Conservation (phyloP, 768 basidiomycete genomes). For the Crassisporium funariophilum region DNA sequence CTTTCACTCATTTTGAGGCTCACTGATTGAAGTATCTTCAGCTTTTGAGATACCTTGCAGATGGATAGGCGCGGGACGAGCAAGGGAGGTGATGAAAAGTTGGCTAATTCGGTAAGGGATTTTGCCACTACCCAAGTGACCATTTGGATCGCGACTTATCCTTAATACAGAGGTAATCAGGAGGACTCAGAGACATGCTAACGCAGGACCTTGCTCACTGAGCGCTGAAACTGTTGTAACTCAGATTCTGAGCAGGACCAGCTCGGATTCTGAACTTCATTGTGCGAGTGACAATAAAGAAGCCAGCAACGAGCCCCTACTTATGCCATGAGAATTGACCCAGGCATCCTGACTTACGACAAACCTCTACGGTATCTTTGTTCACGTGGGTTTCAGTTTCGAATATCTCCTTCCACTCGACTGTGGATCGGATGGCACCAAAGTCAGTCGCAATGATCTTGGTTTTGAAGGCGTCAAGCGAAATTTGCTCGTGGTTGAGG, state of each 20-base stretch:
- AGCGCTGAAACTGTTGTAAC: slow-evolving; percentile 24
- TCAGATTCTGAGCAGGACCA: slow-evolving; percentile 21
- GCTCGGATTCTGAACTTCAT: slow-evolving; percentile 28
- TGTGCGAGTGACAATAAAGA: slow-evolving; percentile 22
- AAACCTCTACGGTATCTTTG: slow-evolving; percentile 1
- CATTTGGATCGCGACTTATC: too few relatives aligned
- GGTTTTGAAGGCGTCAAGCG: slow-evolving; percentile 9
- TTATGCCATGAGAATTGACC: background rate
- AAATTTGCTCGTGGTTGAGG: slow-evolving; percentile 12
- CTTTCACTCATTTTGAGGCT: too few relatives aligned
- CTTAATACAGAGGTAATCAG: too few relatives aligned
- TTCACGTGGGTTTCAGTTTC: slow-evolving; percentile 9
- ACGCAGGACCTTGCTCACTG: too few relatives aligned
- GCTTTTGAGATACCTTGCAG: too few relatives aligned
- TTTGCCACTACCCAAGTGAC: too few relatives aligned
- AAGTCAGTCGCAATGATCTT: slow-evolving; percentile 4
- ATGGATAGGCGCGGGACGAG: too few relatives aligned
- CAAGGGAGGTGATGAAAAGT: too few relatives aligned
- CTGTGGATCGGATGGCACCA: background rate
- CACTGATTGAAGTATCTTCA: too few relatives aligned
- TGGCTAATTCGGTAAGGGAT: too few relatives aligned
- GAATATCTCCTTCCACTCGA: slow-evolving; percentile 19
- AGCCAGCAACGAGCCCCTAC: slow-evolving; percentile 22
- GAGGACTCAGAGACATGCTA: too few relatives aligned
- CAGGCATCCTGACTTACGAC: background rate